Evolutionary conservation across 768 basidiomycete species (phyloP), one percentile per base, ranked within the genome.

Genomic region (Cyclocybe aegerita): DNA sequence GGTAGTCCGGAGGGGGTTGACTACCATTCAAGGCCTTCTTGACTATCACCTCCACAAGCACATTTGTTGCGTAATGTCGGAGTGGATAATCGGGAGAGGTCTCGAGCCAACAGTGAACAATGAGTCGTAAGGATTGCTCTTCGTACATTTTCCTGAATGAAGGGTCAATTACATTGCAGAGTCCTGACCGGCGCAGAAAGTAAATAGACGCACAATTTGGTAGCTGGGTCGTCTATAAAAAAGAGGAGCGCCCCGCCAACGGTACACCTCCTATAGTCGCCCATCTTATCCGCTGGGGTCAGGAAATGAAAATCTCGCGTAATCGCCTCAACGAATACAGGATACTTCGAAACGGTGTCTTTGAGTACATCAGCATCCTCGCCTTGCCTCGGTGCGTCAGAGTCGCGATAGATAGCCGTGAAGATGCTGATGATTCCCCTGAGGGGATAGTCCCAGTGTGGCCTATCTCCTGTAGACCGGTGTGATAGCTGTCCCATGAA

Each of bases 91-190:
- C 48, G 16, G 48, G 48, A 23, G 48, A n/a, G 9, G 39, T 43
- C 6, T 33, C 39, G 14, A 49, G 40, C 48, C 48, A 49, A 36
- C 40, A 49, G 11, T 49, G 48, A 4, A 49, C 32, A 32, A 49
- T 34, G 23, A 49, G 23, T 23, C 43, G 41, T 12, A 33, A 17
- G 11, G 48, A 42, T 36, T 42, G 41, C 34, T 35, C 33, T 14
- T 49, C 48, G 12, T 49, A 49, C 48, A 49, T 49, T 6, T 12
- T 41, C 14, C 48, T 49, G 29, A 46, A 37, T n/a, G 17, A 35
- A n/a, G n/a, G n/a, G n/a, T n/a, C n/a, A n/a, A n/a, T n/a, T n/a
- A n/a, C n/a, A n/a, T 6, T 17, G 12, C 16, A 33, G 11, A n/a
- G n/a, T n/a, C n/a, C n/a, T n/a, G n/a, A n/a, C n/a, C 14, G 8